Evolutionary conservation across 768 basidiomycete species (phyloP).

Genomic region (Phlegmacium glaucopus): DNA sequence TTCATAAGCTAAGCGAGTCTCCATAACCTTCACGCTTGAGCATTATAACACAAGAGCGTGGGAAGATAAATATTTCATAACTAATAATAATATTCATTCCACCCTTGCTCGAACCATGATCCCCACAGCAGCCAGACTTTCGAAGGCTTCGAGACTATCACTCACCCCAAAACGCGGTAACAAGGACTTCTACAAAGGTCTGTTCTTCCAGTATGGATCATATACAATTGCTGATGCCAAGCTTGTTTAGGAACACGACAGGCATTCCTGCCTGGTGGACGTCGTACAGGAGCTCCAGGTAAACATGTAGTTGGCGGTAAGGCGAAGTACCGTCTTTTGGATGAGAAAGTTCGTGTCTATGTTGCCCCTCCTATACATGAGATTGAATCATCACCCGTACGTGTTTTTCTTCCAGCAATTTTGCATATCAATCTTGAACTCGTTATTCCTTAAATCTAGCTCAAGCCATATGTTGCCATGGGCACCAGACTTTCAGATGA

Average conservation of each 20-base stretch:
- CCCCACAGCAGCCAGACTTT: constrained; percentile 62
- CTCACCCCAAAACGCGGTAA: constrained; percentile 86
- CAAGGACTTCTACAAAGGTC: constrained; percentile 97
- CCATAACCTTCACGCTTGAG: too few relatives aligned
- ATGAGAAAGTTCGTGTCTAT: constrained; percentile 81
- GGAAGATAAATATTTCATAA: background rate
- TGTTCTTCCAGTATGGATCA: constrained; percentile 7
- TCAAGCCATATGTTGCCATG: constrained; percentile 67
- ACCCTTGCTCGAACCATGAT: constrained; percentile 44
- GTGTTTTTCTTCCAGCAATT: constrained; percentile 19
- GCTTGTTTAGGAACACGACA: constrained; percentile 68
- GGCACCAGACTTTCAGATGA: constrained; percentile 35
- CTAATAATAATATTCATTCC: background rate
- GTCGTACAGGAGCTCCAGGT: constrained; percentile 86
- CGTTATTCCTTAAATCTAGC: constrained; percentile 31
- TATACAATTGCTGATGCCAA: background rate
- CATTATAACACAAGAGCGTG: background rate
- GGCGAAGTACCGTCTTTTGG: constrained; percentile 77
- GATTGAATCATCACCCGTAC: constrained; percentile 54
- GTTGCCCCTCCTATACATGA: constrained; percentile 74
- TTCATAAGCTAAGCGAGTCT: background rate
- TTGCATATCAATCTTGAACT: background rate
- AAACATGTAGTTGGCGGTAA: constrained; percentile 76
- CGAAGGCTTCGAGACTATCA: constrained; percentile 82
- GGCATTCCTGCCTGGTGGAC: constrained; percentile 78